Evolutionary conservation across 495 filamentous ascomycete genomes (phyloP).

Genomic region (Letharia columbiana): DNA sequence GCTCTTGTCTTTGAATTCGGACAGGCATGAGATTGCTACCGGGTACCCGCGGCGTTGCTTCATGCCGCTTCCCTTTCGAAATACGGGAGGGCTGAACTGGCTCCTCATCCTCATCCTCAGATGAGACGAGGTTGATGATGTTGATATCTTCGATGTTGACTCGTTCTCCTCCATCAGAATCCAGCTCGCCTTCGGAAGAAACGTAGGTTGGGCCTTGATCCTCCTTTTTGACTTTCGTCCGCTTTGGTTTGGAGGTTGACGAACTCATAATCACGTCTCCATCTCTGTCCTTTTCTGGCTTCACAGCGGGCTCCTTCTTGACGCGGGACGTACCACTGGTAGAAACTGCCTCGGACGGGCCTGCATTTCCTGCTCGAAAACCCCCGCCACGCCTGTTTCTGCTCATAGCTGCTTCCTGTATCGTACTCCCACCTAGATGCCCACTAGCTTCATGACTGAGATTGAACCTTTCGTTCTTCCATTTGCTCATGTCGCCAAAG

Average conservation of each 20-base stretch:
- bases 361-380: constrained; percentile 3
- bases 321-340: constrained; percentile 1
- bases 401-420: constrained; percentile 27
- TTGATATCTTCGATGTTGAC: constrained; percentile 41
- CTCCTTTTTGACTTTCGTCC: constrained; percentile 23
- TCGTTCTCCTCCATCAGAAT: constrained; percentile 26
- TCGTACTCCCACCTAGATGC: constrained; percentile 24
- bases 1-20: constrained; percentile 42
- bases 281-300: constrained; percentile 23
- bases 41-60: constrained; percentile 17
- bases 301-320: constrained; percentile 21
- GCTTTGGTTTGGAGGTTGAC: constrained; percentile 10
- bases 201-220: constrained; percentile 13
- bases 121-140: constrained; percentile 40
- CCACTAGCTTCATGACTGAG: constrained; percentile 22
- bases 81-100: constrained; percentile 13
- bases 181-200: constrained; percentile 38
- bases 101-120: constrained; percentile 29
- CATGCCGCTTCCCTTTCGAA: constrained; percentile 35
- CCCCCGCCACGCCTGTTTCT: constrained; percentile 29
- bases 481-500: constrained; percentile 24
- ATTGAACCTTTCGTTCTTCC: constrained; percentile 21
- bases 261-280: constrained; percentile 21
- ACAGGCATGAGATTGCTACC: constrained; percentile 38
- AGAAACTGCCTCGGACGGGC: not conserved